Conservation (phyloP, 257 asterid species). For the Rehmannia glutinosa region DNA sequence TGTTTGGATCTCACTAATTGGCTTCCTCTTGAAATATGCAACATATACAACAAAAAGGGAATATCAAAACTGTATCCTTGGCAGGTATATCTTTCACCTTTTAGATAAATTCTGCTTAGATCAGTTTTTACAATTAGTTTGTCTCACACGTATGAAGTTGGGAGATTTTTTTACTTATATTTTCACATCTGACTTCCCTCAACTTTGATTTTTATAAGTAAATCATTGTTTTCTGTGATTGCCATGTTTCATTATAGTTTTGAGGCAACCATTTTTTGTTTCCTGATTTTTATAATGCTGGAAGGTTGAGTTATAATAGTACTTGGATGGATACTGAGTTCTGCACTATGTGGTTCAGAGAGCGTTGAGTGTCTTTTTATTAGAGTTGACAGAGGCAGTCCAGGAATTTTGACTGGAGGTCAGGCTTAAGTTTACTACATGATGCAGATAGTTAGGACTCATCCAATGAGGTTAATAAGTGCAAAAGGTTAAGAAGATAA, state of each 20-base stretch:
- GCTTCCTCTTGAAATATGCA: slow-evolving; percentile 94
- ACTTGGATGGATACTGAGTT: no score
- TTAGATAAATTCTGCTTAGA: slow-evolving; percentile 1
- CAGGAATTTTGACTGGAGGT: neutral
- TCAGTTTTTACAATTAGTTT: slow-evolving; percentile 9
- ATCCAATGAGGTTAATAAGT: neutral
- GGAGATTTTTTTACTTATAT: neutral
- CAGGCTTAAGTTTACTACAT: neutral
- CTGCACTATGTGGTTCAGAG: no score
- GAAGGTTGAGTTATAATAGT: no score
- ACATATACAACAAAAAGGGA: slow-evolving; percentile 73
- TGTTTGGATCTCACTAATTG: slow-evolving; percentile 66
- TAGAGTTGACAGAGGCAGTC: no score
- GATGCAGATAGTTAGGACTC: neutral
- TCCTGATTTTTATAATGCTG: no score
- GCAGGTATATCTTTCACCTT: slow-evolving; percentile 61
- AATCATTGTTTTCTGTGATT: no score
- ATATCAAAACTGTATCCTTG: slow-evolving; percentile 77
- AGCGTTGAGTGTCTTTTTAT: no score
- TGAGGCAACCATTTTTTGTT: no score
- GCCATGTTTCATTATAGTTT: no score
- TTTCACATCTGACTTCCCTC: no score
- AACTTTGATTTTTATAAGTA: no score
- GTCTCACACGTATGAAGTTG: neutral
- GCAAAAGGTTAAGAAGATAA: neutral